Percentiles rank a stretch among this genome's conserved stretches.
phyloP scores from a whole-genome alignment of 164 flowering plant genomes.

The Cinnamomum micranthum region DNA sequence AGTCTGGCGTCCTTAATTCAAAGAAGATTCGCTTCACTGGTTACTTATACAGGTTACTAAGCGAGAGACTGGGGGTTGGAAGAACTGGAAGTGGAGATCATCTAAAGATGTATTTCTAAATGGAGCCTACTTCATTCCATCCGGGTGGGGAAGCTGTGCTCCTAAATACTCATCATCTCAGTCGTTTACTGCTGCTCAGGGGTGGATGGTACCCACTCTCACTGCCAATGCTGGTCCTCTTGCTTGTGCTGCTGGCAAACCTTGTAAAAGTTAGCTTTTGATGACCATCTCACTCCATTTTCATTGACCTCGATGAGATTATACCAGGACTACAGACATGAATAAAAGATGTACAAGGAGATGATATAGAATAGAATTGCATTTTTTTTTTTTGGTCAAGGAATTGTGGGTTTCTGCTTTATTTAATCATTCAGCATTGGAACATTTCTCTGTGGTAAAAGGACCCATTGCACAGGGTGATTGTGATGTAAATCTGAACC shows the following conservation, averaged over 20 bases:
- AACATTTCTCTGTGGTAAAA: no score
- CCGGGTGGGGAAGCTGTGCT: conserved; percentile 41
- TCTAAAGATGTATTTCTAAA: neutral
- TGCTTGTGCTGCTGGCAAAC: conserved; percentile 30
- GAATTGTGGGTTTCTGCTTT: no score
- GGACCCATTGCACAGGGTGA: no score
- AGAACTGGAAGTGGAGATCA: conserved; percentile 22
- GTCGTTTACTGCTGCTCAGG: conserved; percentile 38
- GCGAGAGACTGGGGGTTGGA: conserved; percentile 50
- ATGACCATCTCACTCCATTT: neutral
- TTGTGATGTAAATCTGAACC: no score
- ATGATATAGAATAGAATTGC: no score
- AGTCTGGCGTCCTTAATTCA: no score
- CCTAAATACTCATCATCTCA: conserved; percentile 44
- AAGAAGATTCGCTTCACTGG: no score
- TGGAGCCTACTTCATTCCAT: conserved; percentile 2
- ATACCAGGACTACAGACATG: no score
- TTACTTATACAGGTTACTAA: conserved; percentile 48
- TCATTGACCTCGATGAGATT: no score
- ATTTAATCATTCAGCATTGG: no score
- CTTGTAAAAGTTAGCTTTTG: conserved; percentile 19
- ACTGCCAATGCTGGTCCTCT: conserved; percentile 62
- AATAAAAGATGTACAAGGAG: no score
- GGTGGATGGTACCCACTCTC: conserved; percentile 46
- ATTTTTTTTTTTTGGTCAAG: no score